phyloP scores from a whole-genome alignment of 192 early-diverging fungal genomes.

The Paraglomus brasilianum region DNA sequence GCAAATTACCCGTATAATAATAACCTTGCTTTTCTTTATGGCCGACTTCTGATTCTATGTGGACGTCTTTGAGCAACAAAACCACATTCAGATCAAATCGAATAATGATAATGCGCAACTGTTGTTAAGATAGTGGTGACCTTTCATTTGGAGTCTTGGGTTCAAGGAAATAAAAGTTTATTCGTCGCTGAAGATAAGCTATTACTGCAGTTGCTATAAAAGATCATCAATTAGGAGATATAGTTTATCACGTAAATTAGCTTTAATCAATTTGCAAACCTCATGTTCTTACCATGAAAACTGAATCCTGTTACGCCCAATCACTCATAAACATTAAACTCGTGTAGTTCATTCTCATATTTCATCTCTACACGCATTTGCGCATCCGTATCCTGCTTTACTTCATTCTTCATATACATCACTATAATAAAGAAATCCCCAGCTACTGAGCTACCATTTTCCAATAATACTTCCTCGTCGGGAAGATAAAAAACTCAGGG shows the following conservation, averaged over 20 bases:
- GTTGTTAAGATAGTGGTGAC: constrained; percentile 32
- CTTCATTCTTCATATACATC: too few relatives aligned
- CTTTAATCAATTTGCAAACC: too few relatives aligned
- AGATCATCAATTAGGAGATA: background rate
- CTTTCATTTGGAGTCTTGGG: constrained; percentile 51
- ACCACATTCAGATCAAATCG: background rate
- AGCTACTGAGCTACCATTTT: too few relatives aligned
- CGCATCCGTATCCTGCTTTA: constrained; percentile 61
- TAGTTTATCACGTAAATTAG: background rate
- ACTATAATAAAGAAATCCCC: too few relatives aligned
- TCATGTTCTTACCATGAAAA: constrained; percentile 50
- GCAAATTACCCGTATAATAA: background rate
- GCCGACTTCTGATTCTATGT: constrained; percentile 64
- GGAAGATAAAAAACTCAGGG: constrained; percentile 71
- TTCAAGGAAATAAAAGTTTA: constrained; percentile 75
- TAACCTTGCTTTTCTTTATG: constrained; percentile 68
- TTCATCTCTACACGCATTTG: constrained; percentile 52
- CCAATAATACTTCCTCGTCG: constrained; percentile 38
- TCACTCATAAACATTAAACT: constrained; percentile 67
- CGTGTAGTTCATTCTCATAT: constrained; percentile 67
- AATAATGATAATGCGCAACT: constrained; percentile 2
- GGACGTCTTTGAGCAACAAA: constrained; percentile 49
- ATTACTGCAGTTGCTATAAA: constrained; percentile 64
- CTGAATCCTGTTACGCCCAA: constrained; percentile 67
- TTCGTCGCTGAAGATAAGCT: constrained; percentile 59